Conservation (phyloP, 208 protist genomes). For the Leishmania lainsoni region DNA sequence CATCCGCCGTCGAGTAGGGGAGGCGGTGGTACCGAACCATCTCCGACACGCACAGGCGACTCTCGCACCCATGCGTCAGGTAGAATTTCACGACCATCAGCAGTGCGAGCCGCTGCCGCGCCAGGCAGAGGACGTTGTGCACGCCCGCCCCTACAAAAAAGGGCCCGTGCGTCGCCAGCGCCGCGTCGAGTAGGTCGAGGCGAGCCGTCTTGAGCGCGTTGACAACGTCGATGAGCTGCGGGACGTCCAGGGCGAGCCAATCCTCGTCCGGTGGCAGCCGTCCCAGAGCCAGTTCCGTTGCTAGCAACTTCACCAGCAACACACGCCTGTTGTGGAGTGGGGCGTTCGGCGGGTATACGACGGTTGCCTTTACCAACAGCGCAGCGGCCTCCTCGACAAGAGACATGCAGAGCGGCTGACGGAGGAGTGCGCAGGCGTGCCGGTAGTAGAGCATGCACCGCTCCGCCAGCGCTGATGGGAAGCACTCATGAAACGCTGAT, state of each 20-base stretch:
- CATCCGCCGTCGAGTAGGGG: conserved; percentile 43
- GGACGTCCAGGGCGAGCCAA: conserved; percentile 15
- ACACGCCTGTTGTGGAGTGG: conserved; percentile 40
- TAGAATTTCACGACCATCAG: conserved; percentile 87
- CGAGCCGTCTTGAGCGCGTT: conserved; percentile 66
- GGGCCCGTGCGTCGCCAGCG: conserved; percentile 54
- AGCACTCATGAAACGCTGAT: conserved; percentile 59
- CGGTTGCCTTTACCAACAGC: conserved; percentile 59
- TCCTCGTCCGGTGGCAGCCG: conserved; percentile 25
- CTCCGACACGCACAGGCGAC: conserved; percentile 49
- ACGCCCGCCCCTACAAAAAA: conserved; percentile 71
- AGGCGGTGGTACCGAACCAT: conserved; percentile 66
- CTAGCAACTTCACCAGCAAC: conserved; percentile 62
- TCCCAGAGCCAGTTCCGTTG: conserved; percentile 41
- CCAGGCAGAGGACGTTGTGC: conserved; percentile 69
- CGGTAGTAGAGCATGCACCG: conserved; percentile 76
- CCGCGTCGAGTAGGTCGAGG: conserved; percentile 56
- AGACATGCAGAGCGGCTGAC: conserved; percentile 47
- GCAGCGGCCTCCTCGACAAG: conserved; percentile 47
- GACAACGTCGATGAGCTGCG: conserved; percentile 60
- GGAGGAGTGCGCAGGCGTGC: conserved; percentile 56
- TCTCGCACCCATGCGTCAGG: conserved; percentile 32
- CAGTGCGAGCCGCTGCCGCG: conserved; percentile 60
- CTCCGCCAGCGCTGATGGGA: conserved; percentile 45
- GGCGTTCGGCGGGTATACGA: conserved; percentile 40